Evolutionary conservation across 495 filamentous ascomycete species (phyloP), one percentile per base, ranked within the genome.

Genomic region (Hyaloscypha bicolor): DNA sequence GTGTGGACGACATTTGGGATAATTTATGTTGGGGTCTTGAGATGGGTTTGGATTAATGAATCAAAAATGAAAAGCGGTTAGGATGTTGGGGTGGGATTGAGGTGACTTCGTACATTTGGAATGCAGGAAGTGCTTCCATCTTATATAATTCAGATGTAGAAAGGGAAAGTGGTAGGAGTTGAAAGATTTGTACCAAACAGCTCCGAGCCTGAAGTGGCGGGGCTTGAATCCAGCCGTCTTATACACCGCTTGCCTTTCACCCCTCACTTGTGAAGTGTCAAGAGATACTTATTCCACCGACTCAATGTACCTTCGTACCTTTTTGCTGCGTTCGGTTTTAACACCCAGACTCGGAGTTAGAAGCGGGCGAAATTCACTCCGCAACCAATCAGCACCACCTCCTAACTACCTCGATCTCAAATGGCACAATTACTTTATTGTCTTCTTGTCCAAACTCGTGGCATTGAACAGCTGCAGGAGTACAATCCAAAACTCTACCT

Each of bases 401-500:
- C 42, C 42, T 4, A 48, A 19, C 6, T 4, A 6, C 12, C 35
- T 8, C 35, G 6, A 48, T 1, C 9, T 4, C 42, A 48, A 14
- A 48, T 48, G 11, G 2, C 4, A 6, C 8, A 48, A 48, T 48
- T 16, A 45, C 42, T 45, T 48, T 48, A 48, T 48, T 48, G 8
- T 48, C 42, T 19, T 48, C 6, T 16, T 48, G 16, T 19, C 42
- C 42, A 48, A 48, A 48, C 1, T 48, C 16, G 16, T 25, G 53
- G 16, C 21, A 9, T 25, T 9, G 4, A 29, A n/a, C 9, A 56
- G 30, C 51, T 29, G 53, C 30, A 25, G 30, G 5, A 29, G 53
- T 56, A 32, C 53, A 30, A 48, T 48, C 42, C 42, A 48, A 48
- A 9, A 56, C 19, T 31, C 53, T 56, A 56, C 19, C 29, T 56